Base-by-base conservation (phyloP, 768 basidiomycete species). In the Suillus plorans region DNA sequence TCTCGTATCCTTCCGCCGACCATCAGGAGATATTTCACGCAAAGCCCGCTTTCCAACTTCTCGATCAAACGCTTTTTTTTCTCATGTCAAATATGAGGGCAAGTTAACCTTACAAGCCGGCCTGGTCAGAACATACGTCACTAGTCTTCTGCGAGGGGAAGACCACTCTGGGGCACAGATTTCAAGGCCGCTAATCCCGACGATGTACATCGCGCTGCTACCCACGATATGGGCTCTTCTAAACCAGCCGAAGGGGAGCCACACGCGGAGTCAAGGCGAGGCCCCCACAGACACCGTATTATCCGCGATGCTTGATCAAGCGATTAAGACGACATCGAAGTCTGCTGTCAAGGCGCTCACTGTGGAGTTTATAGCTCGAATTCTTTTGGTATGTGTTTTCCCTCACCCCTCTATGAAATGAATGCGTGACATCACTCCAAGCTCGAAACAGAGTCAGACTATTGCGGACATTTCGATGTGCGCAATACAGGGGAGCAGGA, bases 141-240 rank as follows among this genome's bases (percentile, higher is more conserved):
- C 83, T 22, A 78, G 80, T 58, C 81, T 89, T 45, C 82, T 94
- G 25, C 76, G 77, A 13, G 87, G 87, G 12, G 82, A 85, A 72
- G 76, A 79, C 28, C 70, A 74, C 63, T 77, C 79, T 61, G 64
- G 64, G n/a, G 69, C 63, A 47, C 84, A 84, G 64, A 75, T 86
- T n/a, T 79, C 80, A 50, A 81, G 82, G 41, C 76, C 84, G 4
- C 78, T 94, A 61, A 82, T 82, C 36, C 78, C 86, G 5, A 69
- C 77, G 45, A 82, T 84, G n/a, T 95, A 94, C 75, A 72, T 73
- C 5, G 81, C 87, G 5, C 81, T 95, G 58, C 78, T 92, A 37
- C 94, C 94, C 18, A 90, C 91, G 1, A 81, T 92, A 60, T 95
- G 90, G 92, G 86, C 87, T 42, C 77, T 93, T 66, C 73, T 94